These are phyloP conservation scores for Ormosia semicastrata DNA, from an alignment of 306 rosid genomes.

Conservation along the genomic window DNA sequence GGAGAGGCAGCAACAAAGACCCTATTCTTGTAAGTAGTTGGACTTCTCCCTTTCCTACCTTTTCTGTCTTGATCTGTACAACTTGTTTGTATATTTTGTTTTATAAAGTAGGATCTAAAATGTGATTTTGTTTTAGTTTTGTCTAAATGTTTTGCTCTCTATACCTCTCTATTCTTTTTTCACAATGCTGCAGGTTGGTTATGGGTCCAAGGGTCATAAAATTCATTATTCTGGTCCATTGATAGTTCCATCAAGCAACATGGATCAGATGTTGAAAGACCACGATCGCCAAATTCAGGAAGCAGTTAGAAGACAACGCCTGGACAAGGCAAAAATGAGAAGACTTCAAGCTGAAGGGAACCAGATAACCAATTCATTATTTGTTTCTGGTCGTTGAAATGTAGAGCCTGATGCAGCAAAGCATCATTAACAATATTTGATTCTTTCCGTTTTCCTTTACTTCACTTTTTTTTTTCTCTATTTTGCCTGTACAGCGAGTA, in stretches of 20 bases:
- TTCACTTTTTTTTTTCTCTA: background rate
- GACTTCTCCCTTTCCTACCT: background rate
- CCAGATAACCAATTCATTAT: constrained; percentile 76
- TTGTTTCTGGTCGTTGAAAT: constrained; percentile 88
- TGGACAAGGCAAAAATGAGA: constrained; percentile 85
- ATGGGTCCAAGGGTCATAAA: constrained; percentile 92
- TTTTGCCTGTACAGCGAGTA: constrained; percentile 44
- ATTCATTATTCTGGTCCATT: constrained; percentile 97
- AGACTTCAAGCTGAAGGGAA: constrained; percentile 81
- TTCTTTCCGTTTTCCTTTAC: constrained; percentile 25
- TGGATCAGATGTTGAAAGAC: constrained; percentile 98
- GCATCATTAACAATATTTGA: constrained; percentile 38
- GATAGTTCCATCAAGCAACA: constrained; percentile 88
- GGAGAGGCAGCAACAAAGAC: constrained; percentile 65
- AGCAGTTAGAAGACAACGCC: constrained; percentile 83
- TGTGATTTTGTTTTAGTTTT: constrained; percentile 11
- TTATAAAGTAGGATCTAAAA: background rate
- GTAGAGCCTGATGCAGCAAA: constrained; percentile 29
- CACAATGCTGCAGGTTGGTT: constrained; percentile 62
- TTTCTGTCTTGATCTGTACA: background rate
- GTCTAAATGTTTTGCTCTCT: constrained; percentile 7
- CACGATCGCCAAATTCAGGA: constrained; percentile 97
- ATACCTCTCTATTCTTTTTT: background rate
- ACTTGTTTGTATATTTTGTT: background rate
- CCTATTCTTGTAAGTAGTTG: constrained; percentile 66